A percentile compares a stretch with the other conserved stretches of the same genome.
These are phyloP conservation scores for Thielaviopsis musarum DNA, from an alignment of 2,329 filamentous ascomycete species.

Conservation along the genomic window DNA sequence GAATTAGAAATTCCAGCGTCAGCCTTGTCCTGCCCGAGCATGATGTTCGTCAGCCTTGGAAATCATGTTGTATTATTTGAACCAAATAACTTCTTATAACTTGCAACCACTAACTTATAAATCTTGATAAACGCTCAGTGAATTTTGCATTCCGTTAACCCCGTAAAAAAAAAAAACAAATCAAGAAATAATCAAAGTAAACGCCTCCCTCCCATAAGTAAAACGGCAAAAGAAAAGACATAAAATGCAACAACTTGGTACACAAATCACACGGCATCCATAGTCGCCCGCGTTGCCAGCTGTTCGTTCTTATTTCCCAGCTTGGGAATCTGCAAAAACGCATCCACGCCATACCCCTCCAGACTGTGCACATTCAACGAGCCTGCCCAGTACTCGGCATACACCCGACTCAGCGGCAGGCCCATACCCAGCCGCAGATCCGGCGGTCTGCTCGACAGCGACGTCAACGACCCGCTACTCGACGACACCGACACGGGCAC, in stretches of 20 bases:
- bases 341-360: constrained; percentile 90
- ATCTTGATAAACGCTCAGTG: neutral
- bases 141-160: neutral
- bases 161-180: neutral
- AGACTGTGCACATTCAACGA: constrained; percentile 79
- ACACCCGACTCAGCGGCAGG: constrained; percentile 80
- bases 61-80: neutral
- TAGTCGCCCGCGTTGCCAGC: constrained; percentile 58
- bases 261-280: constrained; percentile 49
- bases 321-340: constrained; percentile 89
- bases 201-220: neutral
- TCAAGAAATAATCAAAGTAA: neutral
- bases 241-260: constrained; percentile 15
- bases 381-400: constrained; percentile 96
- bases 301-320: constrained; percentile 97
- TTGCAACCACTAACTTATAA: neutral
- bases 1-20: neutral
- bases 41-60: neutral
- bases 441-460: constrained; percentile 67
- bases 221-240: constrained; percentile 17
- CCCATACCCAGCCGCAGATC: constrained; percentile 84
- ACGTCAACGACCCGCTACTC: constrained; percentile 50
- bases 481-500: constrained; percentile 13
- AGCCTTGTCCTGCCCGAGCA: neutral
- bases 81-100: neutral